Base-by-base conservation (phyloP, 208 protist species). In the Trypanosoma platydactyli region DNA sequence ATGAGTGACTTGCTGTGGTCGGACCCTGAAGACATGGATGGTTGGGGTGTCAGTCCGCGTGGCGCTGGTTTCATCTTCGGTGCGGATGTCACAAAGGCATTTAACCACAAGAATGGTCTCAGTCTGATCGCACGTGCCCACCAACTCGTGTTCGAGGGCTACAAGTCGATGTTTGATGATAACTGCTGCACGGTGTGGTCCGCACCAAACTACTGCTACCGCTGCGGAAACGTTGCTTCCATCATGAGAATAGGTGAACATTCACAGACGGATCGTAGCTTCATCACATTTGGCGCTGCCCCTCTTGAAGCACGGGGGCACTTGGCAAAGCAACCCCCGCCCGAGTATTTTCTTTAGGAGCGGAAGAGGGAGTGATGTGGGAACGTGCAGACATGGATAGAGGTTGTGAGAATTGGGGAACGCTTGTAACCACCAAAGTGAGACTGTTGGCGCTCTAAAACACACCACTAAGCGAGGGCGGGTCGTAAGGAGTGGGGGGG, bases 181-280 rank as follows among this genome's bases (percentile, higher is more conserved):
- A 91, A 77, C 53, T 92, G 94, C 50, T 91, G 92, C 50, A 99
- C 97, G 18, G 96, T 99, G 61, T 98, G 95, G 94, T 98, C 94
- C 0, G 94, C 94, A 5, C 95, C 96, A 22, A 98, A 98, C 67
- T 98, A 98, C 79, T 98, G 93, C 73, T 97, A 97, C 80, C 83
- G 90, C 1, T 95, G 98, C 72, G 98, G 97, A 25, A 97, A 97
- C 88, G 84, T 98, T 3, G 97, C 92, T 1, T 94, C 94, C 16
- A 95, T 98, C 27, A 77, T 98, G 51, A 81, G 97, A 56, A 79
- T 98, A 16, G 87, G 94, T 38, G 86, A 95, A 50, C 79, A 95
- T 49, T 80, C 86, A 38, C 50, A 76, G 30, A 81, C 70, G 29
- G 84, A 92, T 46, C 74, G 89, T 29, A 84, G 77, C 24, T 87